Evolutionary conservation across 768 basidiomycete genomes (phyloP), one percentile per base, ranked within the genome.

Genomic region (Fomitopsis pulvina): DNA sequence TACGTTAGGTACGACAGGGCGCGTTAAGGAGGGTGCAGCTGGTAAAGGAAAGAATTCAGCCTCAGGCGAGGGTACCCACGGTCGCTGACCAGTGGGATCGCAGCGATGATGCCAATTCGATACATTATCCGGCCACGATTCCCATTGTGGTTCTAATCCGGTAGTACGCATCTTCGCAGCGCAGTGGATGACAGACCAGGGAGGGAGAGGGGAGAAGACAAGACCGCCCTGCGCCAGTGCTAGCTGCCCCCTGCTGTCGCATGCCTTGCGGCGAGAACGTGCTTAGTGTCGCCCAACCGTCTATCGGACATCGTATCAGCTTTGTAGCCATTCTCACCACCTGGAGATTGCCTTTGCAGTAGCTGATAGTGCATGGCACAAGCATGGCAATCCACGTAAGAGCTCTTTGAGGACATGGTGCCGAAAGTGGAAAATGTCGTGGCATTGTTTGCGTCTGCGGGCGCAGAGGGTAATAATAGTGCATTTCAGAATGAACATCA

Each of bases 11-110:
- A 30, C 26, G 26, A 49, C 18, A 9, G 45, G 37, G 27, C 5
- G 29, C 7, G 20, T 14, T 16, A n/a, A 18, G 28, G 22, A 26
- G 12, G 8, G 8, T 16, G 27, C 47, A 18, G 49, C 9, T 20
- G 49, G 49, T 2, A 50, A 18, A 2, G 49, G 18, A 21, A 44
- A 43, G 7, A 25, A 42, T 14, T 42, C 49, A 18, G 18, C 2
- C 4, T 38, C 37, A 8, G 61, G 58, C 8, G 58, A 58, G 10
- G 58, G 55, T 14, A 50, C 47, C 58, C 61, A 60, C 8, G 53
- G 51, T 30, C 42, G 40, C 18, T 42, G 34, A 18, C 34, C 34
- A 37, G 34, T 30, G n/a, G 46, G 50, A 43, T 60, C 57, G 48
- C 58, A 55, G 8, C 39, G 11, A 43, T 47, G 58, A 6, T n/a